A percentile compares a stretch with the other conserved stretches of the same genome.
phyloP scores from a whole-genome alignment of 805 yeast genomes.

The Schwanniomyces polymorphus region DNA sequence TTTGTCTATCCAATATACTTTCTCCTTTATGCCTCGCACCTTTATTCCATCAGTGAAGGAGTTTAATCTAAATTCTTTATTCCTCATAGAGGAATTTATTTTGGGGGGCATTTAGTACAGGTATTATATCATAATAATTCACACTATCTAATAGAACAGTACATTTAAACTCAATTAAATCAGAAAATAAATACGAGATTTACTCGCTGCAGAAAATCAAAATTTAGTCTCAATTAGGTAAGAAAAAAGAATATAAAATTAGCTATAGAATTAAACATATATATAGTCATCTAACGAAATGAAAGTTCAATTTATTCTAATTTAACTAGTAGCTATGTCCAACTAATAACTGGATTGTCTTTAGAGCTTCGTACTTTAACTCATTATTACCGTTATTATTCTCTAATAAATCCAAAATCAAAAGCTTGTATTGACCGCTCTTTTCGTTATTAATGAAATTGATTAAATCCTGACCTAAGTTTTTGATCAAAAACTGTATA shows the following conservation, averaged over 20 bases:
- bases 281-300: not conserved
- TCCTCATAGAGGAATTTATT: constrained; percentile 14
- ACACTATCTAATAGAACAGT: not conserved
- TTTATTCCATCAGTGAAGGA: constrained; percentile 20
- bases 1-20: constrained; percentile 7
- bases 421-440: constrained; percentile 64
- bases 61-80: constrained; percentile 18
- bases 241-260: not conserved
- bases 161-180: not conserved
- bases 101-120: constrained; percentile 8
- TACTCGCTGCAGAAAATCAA: not conserved
- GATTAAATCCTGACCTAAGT: constrained; percentile 39
- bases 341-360: constrained; percentile 91
- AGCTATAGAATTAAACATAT: not conserved
- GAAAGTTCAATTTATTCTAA: not conserved
- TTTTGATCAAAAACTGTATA: constrained; percentile 40
- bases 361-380: constrained; percentile 91
- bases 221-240: not conserved
- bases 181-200: not conserved
- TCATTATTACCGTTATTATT: constrained; percentile 72
- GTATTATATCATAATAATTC: constrained; percentile 4
- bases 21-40: constrained; percentile 7
- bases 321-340: constrained; percentile 63
- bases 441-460: constrained; percentile 36
- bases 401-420: constrained; percentile 79